Evolutionary conservation across 352 stramenopile species (phyloP), one percentile per base, ranked within the genome.

Genomic region (Phytophthora pistaciae): DNA sequence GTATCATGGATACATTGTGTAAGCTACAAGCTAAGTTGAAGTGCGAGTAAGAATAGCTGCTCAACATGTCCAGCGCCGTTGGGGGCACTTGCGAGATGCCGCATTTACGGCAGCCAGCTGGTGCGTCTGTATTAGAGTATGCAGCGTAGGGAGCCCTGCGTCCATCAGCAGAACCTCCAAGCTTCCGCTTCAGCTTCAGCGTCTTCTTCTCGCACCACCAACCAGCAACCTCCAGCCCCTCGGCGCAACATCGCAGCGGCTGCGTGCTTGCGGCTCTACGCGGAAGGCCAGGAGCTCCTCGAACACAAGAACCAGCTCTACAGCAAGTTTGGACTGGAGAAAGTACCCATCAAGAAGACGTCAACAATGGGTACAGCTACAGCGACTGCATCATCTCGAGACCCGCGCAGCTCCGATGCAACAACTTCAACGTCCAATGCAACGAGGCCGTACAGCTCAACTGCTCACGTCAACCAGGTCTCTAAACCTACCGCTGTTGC

Each of bases 301-400:
- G 70, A 83, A 29, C 80, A 92, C 70, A 91, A 90, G 60, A 72
- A 91, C 57, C 72, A 77, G 6, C 72, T 94, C 3, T 90, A 83
- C 46, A 76, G 77, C 46, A 77, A 88, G 42, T 94, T 91, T 60
- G 84, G 86, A 1, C 67, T 90, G 3, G 59, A 75, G 5, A 68
- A 69, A 38, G 59, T 38, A 14, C 55, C 64, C 20, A 11, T 46
- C 1, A 61, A 6, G 25, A 54, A 36, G 59, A 3, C 33, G 4
- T 18, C 36, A 6, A 55, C 33, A 53, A 66, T 53, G 36, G 27
- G 36, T 13, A 59, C 55, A 5, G 42, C 42, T 18, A 36, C 44
- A 23, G 18, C 21, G 6, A 56, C 53, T 0, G 21, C 46, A 14
- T 18, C 48, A 20, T 60, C n/a, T 14, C 20, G 25, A 57, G 63